Evolutionary conservation across 2,329 filamentous ascomycete genomes (phyloP).

Genomic region (Amauroascus niger): DNA sequence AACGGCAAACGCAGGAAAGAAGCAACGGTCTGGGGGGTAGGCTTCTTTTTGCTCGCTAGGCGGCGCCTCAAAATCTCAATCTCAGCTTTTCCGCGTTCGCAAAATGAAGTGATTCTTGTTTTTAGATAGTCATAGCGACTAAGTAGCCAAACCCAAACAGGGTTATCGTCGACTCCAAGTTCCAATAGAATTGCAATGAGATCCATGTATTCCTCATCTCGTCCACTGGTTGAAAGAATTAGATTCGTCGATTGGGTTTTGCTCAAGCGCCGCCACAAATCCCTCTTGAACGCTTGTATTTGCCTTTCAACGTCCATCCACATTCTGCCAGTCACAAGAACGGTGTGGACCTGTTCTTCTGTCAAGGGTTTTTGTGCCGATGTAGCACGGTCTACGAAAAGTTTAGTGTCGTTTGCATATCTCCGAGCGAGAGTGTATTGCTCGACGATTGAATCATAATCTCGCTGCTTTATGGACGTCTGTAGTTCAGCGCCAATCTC

Average conservation of each 20-base stretch:
- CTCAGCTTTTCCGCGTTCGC: slow-evolving; percentile 80
- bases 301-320: slow-evolving; percentile 90
- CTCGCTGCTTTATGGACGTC: slow-evolving; percentile 79
- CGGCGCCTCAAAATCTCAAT: slow-evolving; percentile 82
- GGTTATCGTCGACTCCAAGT: slow-evolving; percentile 87
- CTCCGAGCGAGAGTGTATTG: slow-evolving; percentile 75
- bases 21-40: slow-evolving; percentile 58
- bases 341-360: slow-evolving; percentile 73
- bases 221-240: slow-evolving; percentile 42
- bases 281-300: slow-evolving; percentile 74
- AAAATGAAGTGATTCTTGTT: slow-evolving; percentile 66
- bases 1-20: slow-evolving; percentile 65
- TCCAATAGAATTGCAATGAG: slow-evolving; percentile 83
- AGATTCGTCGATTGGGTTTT: slow-evolving; percentile 51
- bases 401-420: slow-evolving; percentile 67
- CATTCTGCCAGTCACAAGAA: slow-evolving; percentile 83
- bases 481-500: slow-evolving; percentile 68
- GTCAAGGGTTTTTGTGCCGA: slow-evolving; percentile 49
- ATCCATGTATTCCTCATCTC: slow-evolving; percentile 79
- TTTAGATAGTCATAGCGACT: slow-evolving; percentile 85
- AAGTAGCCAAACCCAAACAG: slow-evolving; percentile 90
- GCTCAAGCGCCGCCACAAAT: slow-evolving; percentile 74
- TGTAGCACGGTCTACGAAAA: slow-evolving; percentile 51
- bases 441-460: slow-evolving; percentile 79
- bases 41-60: slow-evolving; percentile 64